Base-by-base conservation (phyloP, 2,329 filamentous ascomycete species). In the Huntiella savannae region DNA sequence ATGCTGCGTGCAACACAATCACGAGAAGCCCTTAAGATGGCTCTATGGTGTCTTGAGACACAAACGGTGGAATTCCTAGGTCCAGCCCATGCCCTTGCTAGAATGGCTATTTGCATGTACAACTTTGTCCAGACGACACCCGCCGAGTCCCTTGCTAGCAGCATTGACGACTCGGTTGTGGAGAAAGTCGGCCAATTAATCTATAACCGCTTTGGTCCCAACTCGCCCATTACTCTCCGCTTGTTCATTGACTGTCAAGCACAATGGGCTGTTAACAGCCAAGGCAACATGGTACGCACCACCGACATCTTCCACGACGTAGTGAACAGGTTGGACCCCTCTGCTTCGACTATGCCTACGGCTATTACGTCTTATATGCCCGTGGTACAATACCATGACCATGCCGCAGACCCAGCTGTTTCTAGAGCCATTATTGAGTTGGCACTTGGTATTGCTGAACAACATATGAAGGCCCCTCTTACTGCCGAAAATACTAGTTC, bases 111-210 rank as follows among this genome's bases (percentile, higher is more conserved):
- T 17, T 43, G 40, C 32, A 16, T 43, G 10, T 10, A 13, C 12
- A 8, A 43, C 2, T 35, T 16, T 19, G 13, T 40, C 1, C 22
- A 28, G 22, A 28, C 8, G 8, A 28, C 22, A 4, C 6, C 22
- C 6, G 22, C 22, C 6, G 22, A 28, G 22, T 28, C 22, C 1
- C 22, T 10, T 10, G 22, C 22, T 28, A 10, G 22, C 6, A 28
- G 22, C 8, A 28, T 42, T 43, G 40, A 43, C 15, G n/a, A 43
- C 12, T 13, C 13, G n/a, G n/a, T 43, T 3, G 15, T 43, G 8
- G 40, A 43, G 10, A 43, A 43, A 19, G n/a, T 43, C n/a, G 40
- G 40, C 13, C 28, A 43, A 16, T 13, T 16, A 4, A 34, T 43
- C 28, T 16, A 33, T 6, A 34, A 16, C n/a, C 22, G 17, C 22